phyloP scores from a whole-genome alignment of 1,284 basidiomycete species.

The Sutorius eximius region DNA sequence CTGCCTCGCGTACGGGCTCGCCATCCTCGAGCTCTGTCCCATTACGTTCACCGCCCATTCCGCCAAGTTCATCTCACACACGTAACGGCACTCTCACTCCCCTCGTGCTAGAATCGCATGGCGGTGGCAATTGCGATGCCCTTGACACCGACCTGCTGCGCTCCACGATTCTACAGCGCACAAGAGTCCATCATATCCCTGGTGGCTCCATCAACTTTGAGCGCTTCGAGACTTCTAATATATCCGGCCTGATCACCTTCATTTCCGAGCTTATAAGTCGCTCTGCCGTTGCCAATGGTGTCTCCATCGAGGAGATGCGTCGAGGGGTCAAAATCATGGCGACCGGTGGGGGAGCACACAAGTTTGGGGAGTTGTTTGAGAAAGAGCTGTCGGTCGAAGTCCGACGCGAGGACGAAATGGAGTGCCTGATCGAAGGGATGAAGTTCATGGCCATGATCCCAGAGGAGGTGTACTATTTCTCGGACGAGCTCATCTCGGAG shows the following conservation, averaged over 20 bases:
- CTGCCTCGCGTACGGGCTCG: slow-evolving; percentile 52
- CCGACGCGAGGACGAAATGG: slow-evolving; percentile 95
- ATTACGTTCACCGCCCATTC: slow-evolving; percentile 39
- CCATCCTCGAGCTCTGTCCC: slow-evolving; percentile 39
- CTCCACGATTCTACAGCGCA: slow-evolving; percentile 66
- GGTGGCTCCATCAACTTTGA: slow-evolving; percentile 98
- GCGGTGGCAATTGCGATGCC: slow-evolving; percentile 32
- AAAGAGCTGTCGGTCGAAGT: slow-evolving; percentile 83
- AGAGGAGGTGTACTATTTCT: slow-evolving; percentile 98
- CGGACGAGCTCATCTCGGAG: slow-evolving; percentile 92
- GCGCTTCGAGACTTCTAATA: slow-evolving; percentile 92
- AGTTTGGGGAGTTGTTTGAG: slow-evolving; percentile 85
- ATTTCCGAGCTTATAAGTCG: slow-evolving; percentile 86
- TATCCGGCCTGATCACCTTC: slow-evolving; percentile 85
- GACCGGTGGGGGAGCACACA: slow-evolving; percentile 96
- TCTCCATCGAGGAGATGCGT: slow-evolving; percentile 90
- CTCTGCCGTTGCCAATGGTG: slow-evolving; percentile 86
- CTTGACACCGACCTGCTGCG: slow-evolving; percentile 55
- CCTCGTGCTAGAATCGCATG: slow-evolving; percentile 58
- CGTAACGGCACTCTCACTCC: slow-evolving; percentile 81
- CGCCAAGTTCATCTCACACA: slow-evolving; percentile 38
- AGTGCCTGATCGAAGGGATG: slow-evolving; percentile 94
- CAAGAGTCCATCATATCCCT: slow-evolving; percentile 78
- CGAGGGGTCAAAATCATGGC: slow-evolving; percentile 95
- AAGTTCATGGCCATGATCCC: slow-evolving; percentile 97